Evolutionary conservation across 208 protist species (phyloP), one percentile per base, ranked within the genome.

Genomic region (Trypanosoma mega): DNA sequence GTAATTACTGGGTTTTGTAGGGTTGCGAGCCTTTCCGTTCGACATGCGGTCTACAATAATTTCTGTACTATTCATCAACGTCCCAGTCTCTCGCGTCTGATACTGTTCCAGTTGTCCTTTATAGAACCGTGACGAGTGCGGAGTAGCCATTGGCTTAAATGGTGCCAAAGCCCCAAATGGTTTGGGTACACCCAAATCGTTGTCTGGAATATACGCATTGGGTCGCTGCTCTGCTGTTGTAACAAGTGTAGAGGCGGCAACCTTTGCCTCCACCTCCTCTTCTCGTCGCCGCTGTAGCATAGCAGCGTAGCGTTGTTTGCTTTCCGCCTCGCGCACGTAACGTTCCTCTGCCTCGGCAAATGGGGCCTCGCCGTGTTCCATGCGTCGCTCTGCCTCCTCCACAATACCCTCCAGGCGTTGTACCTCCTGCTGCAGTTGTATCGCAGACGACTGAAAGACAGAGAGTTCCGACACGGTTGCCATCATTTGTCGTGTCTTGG

Each of bases 381-480:
- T 53, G n/a, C 86, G 78, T 30, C 82, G 58, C 72, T 96, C 76
- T 1, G 89, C 89, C 50, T 93, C 88, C n/a, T 67, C 76, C 11
- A 97, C 72, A 37, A 90, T 46, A 5, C 68, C 67, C 71, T 96
- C 80, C 21, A 94, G 63, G 8, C 78, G 67, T 65, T 91, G 72
- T 54, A 95, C 85, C 48, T 95, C 87, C 62, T 90, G 87, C 66
- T 97, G 81, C 12, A 96, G 77, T 66, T 96, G 89, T 69, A 96
- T 96, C 52, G 82, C 86, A 11, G 87, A 92, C 3, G 93, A 86
- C 71, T 96, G 87, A 51, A 96, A 94, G 61, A 98, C 90, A 16
- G 95, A 97, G n/a, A 98, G 87, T 78, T 98, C 96, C 16, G 93
- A 92, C 27, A 98, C 86, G 37, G 90, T 97, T 16, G 97, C 90